A percentile compares a stretch with the other conserved stretches of the same genome.
phyloP scores from a whole-genome alignment of 2,329 filamentous ascomycete genomes.

The Ophiocordyceps robertsii region DNA sequence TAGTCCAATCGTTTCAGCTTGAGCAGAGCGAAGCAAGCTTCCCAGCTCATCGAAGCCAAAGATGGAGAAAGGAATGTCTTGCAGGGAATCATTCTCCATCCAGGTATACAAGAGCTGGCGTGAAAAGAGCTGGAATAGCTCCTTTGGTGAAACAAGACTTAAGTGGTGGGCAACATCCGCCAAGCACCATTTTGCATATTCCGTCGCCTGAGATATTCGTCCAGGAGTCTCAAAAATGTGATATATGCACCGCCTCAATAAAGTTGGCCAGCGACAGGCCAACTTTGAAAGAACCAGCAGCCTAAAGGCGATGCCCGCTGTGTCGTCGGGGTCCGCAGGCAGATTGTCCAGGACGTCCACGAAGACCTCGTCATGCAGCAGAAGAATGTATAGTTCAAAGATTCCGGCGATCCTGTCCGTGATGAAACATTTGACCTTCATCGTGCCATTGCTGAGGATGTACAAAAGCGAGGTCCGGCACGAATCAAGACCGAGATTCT shows the following conservation, averaged over 20 bases:
- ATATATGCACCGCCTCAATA: constrained; percentile 78
- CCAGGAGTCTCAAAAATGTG: constrained; percentile 88
- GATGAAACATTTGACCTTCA: constrained; percentile 64
- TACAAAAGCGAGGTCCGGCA: constrained; percentile 59
- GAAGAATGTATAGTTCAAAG: constrained; percentile 72
- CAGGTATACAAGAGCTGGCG: constrained; percentile 86
- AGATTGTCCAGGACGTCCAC: constrained; percentile 69
- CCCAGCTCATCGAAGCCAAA: constrained; percentile 63
- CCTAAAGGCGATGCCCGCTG: constrained; percentile 76
- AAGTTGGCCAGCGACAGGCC: constrained; percentile 72
- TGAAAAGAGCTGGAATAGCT: constrained; percentile 72
- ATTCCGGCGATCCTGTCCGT: constrained; percentile 56
- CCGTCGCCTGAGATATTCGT: constrained; percentile 47
- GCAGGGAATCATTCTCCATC: constrained; percentile 54
- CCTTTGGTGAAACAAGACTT: constrained; percentile 48
- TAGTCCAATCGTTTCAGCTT: constrained; percentile 67
- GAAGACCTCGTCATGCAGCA: constrained; percentile 72
- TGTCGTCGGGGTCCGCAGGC: constrained; percentile 56
- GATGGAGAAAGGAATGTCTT: constrained; percentile 68
- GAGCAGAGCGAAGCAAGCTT: constrained; percentile 56
- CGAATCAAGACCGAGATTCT: constrained; percentile 40
- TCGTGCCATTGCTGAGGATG: constrained; percentile 52
- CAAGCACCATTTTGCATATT: constrained; percentile 64
- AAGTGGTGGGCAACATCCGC: constrained; percentile 51
- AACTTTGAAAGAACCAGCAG: constrained; percentile 63